Evolutionary conservation across 768 basidiomycete species (phyloP).

Genomic region (Boletus rufocinnamomeus): DNA sequence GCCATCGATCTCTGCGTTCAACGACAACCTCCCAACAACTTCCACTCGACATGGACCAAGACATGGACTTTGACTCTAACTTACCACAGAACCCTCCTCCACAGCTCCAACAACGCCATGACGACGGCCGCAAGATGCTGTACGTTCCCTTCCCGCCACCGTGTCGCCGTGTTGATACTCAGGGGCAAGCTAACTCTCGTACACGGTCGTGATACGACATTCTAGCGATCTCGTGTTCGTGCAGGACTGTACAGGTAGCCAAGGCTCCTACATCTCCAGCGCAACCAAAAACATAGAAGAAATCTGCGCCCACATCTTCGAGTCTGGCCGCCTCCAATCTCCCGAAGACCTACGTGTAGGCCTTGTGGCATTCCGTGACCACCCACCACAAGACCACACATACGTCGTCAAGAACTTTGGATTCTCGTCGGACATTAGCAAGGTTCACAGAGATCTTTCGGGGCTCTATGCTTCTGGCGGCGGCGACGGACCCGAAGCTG

Average conservation of each 20-base stretch:
- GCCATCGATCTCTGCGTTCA: constrained; percentile 17
- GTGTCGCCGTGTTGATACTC: neutral
- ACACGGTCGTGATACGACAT: neutral
- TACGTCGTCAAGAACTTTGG: constrained; percentile 93
- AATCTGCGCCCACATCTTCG: constrained; percentile 93
- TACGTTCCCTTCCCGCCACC: constrained; percentile 39
- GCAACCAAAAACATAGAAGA: constrained; percentile 96
- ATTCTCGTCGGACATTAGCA: constrained; percentile 88
- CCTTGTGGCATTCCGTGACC: constrained; percentile 93
- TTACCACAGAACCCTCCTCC: constrained; percentile 36
- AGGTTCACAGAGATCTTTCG: constrained; percentile 83
- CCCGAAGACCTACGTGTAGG: constrained; percentile 90
- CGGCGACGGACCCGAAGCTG: constrained; percentile 95
- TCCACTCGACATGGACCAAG: constrained; percentile 64
- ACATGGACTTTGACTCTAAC: constrained; percentile 67
- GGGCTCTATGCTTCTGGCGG: constrained; percentile 86
- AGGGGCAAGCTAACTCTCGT: constrained; percentile 21
- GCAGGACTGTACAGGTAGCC: constrained; percentile 93
- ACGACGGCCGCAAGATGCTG: constrained; percentile 70
- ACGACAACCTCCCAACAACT: constrained; percentile 7
- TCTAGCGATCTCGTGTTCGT: constrained; percentile 90
- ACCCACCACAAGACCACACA: constrained; percentile 96
- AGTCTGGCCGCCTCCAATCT: constrained; percentile 87
- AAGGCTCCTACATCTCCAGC: constrained; percentile 88
- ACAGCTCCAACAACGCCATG: constrained; percentile 38